Evolutionary conservation across 768 basidiomycete species (phyloP).

Genomic region (Chalciporus chontae): DNA sequence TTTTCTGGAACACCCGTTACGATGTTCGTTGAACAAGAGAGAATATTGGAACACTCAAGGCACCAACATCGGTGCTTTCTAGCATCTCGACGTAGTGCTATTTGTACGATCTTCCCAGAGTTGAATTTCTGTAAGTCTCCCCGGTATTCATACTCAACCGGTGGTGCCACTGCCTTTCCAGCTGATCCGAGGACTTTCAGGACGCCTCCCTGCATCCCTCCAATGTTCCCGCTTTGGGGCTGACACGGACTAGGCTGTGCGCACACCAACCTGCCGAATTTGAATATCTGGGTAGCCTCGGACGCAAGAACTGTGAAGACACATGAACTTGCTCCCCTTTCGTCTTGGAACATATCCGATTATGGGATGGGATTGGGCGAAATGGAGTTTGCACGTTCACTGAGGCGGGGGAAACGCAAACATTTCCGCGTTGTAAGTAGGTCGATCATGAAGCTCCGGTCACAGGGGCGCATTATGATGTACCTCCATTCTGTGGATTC

Average conservation of each 20-base stretch:
- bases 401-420: not conserved
- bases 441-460: conserved; percentile 24
- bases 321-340: not conserved
- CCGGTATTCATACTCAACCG: conserved; percentile 7
- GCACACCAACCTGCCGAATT: conserved; percentile 2
- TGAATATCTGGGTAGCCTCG: not conserved
- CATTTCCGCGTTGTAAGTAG: not conserved
- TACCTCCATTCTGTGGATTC: conserved; percentile 19
- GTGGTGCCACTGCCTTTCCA: not conserved
- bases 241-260: not conserved
- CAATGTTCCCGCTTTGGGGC: not conserved
- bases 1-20: too few relatives aligned
- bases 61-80: conserved; percentile 1
- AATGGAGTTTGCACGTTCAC: not conserved
- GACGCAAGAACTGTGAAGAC: too few relatives aligned
- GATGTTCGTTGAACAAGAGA: not conserved
- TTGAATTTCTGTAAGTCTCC: not conserved
- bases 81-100: conserved; percentile 3
- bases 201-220: too few relatives aligned
- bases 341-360: too few relatives aligned
- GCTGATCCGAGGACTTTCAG: conserved; percentile 2
- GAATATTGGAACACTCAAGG: not conserved
- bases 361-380: not conserved
- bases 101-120: conserved; percentile 6
- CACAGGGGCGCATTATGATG: conserved; percentile 1